Evolutionary conservation across 768 basidiomycete genomes (phyloP).

Genomic region (Calocybe indica): DNA sequence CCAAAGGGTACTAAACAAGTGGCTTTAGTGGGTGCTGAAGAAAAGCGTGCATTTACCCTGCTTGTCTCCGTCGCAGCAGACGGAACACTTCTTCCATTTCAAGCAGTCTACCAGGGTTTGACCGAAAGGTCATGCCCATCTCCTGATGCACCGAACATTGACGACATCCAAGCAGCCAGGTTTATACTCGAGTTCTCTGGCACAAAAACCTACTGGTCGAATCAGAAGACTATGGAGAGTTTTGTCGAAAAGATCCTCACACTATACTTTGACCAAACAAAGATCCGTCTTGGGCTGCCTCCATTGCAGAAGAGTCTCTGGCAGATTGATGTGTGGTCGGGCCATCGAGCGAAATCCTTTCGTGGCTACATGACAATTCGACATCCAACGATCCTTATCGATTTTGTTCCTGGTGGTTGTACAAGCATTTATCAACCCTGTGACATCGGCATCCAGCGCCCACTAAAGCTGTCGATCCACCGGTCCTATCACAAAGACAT

Average conservation of each 20-base stretch:
- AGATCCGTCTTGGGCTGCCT: slow-evolving; percentile 10
- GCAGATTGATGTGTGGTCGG: slow-evolving; percentile 27
- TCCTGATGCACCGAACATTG: neutral
- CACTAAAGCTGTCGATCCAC: slow-evolving; percentile 27
- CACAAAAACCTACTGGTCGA: slow-evolving; percentile 21
- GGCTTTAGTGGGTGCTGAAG: slow-evolving; percentile 22
- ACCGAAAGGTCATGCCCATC: slow-evolving; percentile 15
- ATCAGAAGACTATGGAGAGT: slow-evolving; percentile 12
- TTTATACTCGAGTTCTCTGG: slow-evolving; percentile 16
- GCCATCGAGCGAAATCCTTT: slow-evolving; percentile 32
- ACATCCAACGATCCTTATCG: slow-evolving; percentile 21
- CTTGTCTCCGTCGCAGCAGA: slow-evolving; percentile 19
- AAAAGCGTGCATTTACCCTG: slow-evolving; percentile 32
- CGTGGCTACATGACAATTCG: slow-evolving; percentile 21
- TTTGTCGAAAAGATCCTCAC: slow-evolving; percentile 19
- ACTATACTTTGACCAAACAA: slow-evolving; percentile 11
- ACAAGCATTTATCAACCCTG: slow-evolving; percentile 26
- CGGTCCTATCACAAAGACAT: slow-evolving; percentile 26
- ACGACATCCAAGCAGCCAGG: slow-evolving; percentile 4
- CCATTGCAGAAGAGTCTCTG: slow-evolving; percentile 11
- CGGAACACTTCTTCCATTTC: slow-evolving; percentile 24
- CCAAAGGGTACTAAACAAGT: slow-evolving; percentile 25
- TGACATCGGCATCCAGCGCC: slow-evolving; percentile 31
- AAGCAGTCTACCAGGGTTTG: slow-evolving; percentile 25
- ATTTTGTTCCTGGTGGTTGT: slow-evolving; percentile 26